phyloP scores from a whole-genome alignment of 495 filamentous ascomycete genomes.

The Xylaria sp. region DNA sequence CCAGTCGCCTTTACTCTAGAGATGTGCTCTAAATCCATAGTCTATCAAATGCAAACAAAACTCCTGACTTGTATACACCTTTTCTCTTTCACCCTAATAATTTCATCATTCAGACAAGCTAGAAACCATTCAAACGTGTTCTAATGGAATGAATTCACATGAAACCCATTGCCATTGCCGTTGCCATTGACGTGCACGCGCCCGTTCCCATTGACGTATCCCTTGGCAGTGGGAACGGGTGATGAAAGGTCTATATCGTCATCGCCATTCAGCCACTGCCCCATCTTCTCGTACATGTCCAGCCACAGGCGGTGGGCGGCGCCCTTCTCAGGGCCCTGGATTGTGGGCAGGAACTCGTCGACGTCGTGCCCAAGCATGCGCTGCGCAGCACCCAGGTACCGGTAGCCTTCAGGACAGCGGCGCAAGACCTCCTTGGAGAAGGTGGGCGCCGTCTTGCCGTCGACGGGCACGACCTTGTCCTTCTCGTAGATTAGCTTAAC shows the following conservation, averaged over 20 bases:
- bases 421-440: slow-evolving; percentile 57
- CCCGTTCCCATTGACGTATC: not conserved
- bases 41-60: not conserved
- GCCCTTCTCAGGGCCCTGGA: slow-evolving; percentile 31
- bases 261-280: slow-evolving; percentile 52
- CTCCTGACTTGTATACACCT: not conserved
- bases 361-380: slow-evolving; percentile 52
- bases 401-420: slow-evolving; percentile 62
- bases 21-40: not conserved
- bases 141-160: not conserved
- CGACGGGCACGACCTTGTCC: slow-evolving; percentile 67
- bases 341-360: slow-evolving; percentile 49
- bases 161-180: not conserved
- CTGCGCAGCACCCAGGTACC: slow-evolving; percentile 60
- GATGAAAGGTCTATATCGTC: slow-evolving; percentile 38
- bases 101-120: not conserved
- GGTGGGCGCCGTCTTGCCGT: slow-evolving; percentile 56
- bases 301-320: slow-evolving; percentile 41
- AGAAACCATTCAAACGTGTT: not conserved
- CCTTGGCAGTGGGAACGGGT: not conserved
- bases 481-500: slow-evolving; percentile 74
- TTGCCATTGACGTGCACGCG: not conserved
- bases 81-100: not conserved
- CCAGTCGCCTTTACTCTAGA: not conserved
- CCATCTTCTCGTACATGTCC: slow-evolving; percentile 55